phyloP scores from a whole-genome alignment of 139 green algal species.

The Chlamydomonas sp. region DNA sequence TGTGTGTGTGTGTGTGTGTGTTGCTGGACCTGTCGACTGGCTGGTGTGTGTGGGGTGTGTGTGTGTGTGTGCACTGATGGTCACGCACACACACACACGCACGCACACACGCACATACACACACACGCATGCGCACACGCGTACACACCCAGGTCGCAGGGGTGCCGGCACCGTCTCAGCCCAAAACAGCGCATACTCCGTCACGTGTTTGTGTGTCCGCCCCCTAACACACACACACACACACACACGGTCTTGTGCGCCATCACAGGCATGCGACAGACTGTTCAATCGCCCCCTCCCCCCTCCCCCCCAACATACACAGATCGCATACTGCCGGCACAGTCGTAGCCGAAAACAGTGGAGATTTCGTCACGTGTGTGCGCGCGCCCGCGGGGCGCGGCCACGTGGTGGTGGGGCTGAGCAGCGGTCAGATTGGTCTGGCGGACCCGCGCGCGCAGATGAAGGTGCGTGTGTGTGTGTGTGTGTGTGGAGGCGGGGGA shows the following conservation, averaged over 20 bases:
- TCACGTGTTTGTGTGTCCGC: neutral
- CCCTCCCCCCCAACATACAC: constrained; percentile 14
- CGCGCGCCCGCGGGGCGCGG: constrained; percentile 32
- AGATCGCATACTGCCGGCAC: constrained; percentile 20
- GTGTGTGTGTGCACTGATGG: no score
- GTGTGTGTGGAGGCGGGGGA: neutral
- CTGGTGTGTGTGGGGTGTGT: no score
- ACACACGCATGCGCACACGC: no score
- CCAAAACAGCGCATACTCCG: neutral
- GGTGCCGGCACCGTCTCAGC: no score
- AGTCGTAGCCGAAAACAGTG: no score
- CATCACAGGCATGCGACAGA: neutral
- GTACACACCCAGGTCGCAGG: no score
- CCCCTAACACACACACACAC: neutral
- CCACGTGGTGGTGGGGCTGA: constrained; percentile 31
- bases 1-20: no score
- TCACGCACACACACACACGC: no score
- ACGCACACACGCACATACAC: no score
- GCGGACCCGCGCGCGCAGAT: constrained; percentile 46
- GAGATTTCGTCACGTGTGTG: constrained; percentile 29
- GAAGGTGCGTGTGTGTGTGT: constrained; percentile 14
- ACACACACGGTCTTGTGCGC: neutral
- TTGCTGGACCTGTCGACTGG: no score
- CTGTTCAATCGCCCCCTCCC: neutral
- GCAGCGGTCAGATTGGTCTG: constrained; percentile 41